These are phyloP conservation scores for Brassica rapa DNA, from an alignment of 345 rosid species.

Conservation along the genomic window DNA sequence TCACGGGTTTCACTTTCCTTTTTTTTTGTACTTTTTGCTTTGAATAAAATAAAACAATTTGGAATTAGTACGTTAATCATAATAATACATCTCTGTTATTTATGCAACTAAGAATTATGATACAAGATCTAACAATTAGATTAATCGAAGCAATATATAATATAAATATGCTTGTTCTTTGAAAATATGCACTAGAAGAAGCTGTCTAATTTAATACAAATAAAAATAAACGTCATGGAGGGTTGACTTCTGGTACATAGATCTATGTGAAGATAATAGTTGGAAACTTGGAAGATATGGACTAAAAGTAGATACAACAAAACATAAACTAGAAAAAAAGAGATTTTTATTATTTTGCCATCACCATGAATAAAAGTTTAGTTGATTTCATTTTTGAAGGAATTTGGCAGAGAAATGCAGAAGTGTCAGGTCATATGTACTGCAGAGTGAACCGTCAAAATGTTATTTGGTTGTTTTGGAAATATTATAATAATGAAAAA, in stretches of 20 bases:
- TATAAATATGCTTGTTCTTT: constrained; percentile 22
- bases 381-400: constrained; percentile 19
- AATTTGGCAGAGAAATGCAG: constrained; percentile 40
- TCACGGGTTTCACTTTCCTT: constrained; percentile 49
- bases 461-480: constrained; percentile 35
- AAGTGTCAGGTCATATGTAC: constrained; percentile 39
- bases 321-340: constrained; percentile 29
- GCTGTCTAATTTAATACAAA: constrained; percentile 27
- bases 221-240: constrained; percentile 33
- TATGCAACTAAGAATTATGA: constrained; percentile 21
- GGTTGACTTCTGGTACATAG: constrained; percentile 43
- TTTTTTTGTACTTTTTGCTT: constrained; percentile 10
- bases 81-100: not conserved
- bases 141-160: not conserved
- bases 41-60: constrained; percentile 12
- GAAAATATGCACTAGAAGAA: constrained; percentile 36
- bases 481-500: constrained; percentile 29
- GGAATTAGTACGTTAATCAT: not conserved
- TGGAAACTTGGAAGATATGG: constrained; percentile 28
- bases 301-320: constrained; percentile 42
- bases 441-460: constrained; percentile 39
- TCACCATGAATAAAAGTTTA: not conserved
- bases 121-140: constrained; percentile 28
- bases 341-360: not conserved
- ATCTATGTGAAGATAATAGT: constrained; percentile 33